These are phyloP conservation scores for Mrakia frigida DNA, from an alignment of 768 basidiomycete genomes.

Conservation along the genomic window DNA sequence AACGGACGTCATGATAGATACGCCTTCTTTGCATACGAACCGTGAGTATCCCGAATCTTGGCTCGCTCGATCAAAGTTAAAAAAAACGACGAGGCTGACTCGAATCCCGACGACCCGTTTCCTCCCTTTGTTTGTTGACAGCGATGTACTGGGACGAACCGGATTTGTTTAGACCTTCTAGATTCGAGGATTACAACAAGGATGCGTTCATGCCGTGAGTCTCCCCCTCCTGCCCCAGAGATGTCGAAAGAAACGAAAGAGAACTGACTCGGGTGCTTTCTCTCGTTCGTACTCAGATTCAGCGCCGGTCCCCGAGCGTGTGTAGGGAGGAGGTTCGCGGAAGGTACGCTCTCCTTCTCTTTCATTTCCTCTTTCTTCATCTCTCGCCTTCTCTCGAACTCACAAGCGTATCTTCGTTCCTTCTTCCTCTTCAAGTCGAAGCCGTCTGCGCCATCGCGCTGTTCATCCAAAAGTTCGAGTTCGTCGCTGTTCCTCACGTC, in stretches of 20 bases:
- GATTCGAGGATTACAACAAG: slow-evolving; percentile 55
- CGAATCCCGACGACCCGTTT: not conserved
- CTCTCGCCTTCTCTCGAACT: too few relatives aligned
- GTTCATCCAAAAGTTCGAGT: slow-evolving; percentile 17
- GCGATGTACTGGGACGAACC: slow-evolving; percentile 59
- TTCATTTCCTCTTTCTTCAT: not conserved
- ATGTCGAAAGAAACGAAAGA: too few relatives aligned
- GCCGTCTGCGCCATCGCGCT: slow-evolving; percentile 21
- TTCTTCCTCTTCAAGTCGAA: not conserved
- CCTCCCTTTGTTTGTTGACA: slow-evolving; percentile 34
- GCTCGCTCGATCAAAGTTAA: too few relatives aligned
- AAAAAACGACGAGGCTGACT: not conserved
- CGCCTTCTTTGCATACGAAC: slow-evolving; percentile 17
- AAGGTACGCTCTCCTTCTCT: not conserved
- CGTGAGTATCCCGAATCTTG: slow-evolving; percentile 22
- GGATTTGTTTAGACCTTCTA: slow-evolving; percentile 49
- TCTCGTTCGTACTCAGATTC: not conserved
- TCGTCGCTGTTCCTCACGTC: slow-evolving; percentile 9
- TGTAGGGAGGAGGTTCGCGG: slow-evolving; percentile 23
- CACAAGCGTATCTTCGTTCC: too few relatives aligned
- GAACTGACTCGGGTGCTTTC: too few relatives aligned
- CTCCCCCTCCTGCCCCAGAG: not conserved
- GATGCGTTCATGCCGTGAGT: slow-evolving; percentile 53
- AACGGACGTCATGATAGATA: slow-evolving; percentile 20
- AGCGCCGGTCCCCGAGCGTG: slow-evolving; percentile 22